Evolutionary conservation across 345 rosid genomes (phyloP), one percentile per base, ranked within the genome.

Genomic region (Linum tenue): DNA sequence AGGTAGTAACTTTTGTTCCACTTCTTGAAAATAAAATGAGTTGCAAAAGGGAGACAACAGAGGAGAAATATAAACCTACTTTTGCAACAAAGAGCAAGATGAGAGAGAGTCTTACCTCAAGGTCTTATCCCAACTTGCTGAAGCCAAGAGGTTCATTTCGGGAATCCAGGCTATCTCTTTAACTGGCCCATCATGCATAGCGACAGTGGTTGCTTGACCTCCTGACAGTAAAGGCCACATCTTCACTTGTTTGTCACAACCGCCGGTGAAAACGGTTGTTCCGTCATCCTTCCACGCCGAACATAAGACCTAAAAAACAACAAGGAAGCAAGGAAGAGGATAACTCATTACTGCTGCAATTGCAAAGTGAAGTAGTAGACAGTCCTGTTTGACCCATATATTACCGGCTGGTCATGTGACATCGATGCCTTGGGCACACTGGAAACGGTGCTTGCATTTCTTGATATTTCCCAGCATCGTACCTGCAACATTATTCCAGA

Each of bases 261-360:
- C 98, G 7, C 94, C 99, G 58, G 86, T 82, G 72, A 94, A 90
- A 39, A 91, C 92, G 2, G 99, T 80, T 31, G 87, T 86, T 65
- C 99, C 99, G 83, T 94, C 99, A 75, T 91, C 99, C 82, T 94
- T 94, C 95, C 97, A 94, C 44, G 97, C 57, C 39, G 97, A 91
- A 81, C 99, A 91, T 64, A 91, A 70, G 37, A 85, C 95, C 99
- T 84, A 64, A n/a, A 70, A 67, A 56, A 58, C 11, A 50, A 42
- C 53, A 59, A 40, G 63, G 40, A 31, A 40, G 39, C 15, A 66
- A 15, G 5, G 60, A 16, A 31, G 40, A 35, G 3, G 64, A 7
- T 2, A 35, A 22, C 1, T 48, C 53, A 48, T 48, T 48, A 10
- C 14, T n/a, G 7, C 12, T 11, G 39, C 22, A 37, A 61, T 39